Base-by-base conservation (phyloP, 192 early-diverging fungal species). In the Diversispora eburnea region DNA sequence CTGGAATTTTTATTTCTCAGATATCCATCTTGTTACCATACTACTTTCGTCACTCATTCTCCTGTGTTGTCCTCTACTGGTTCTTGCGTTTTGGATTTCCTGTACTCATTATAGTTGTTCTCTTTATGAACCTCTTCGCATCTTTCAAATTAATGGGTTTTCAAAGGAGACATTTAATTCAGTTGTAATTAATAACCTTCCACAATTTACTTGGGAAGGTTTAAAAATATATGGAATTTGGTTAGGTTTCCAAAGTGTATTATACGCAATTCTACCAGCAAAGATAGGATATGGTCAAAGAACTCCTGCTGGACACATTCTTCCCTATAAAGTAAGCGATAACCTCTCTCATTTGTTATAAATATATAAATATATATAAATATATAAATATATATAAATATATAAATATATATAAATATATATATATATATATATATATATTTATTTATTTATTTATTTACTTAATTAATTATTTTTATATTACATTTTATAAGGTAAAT, bases 251-350 rank as follows among this genome's bases (percentile, higher is more conserved):
- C 91, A 93, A 77, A 90, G 81, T 54, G 69, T 82, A 12, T 78
- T 90, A 25, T 93, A 92, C 75, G 75, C 81, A 8, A 83, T 84
- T 66, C 72, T 93, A 15, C 92, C 92, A 46, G 88, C 84, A 41
- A 77, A 80, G 55, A 86, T 90, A 59, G 92, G 92, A 15, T 90
- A 89, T 73, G 91, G 91, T 43, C 92, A 93, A 79, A 85, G 80
- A 61, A 93, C 92, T 25, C 92, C 92, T 15, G 92, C 90, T 12
- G 91, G 91, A 22, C 79, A 88, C 76, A 78, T 85, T 46, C 79
- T 93, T 10, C 88, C 87, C 48, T 93, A 93, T 80, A 84, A 91
- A 73, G 91, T 91, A 86, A 45, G 12, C 5, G 51, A 68, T 33
- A 58, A 33, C n/a, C 12, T 17, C 71, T 8, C 63, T 19, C 19